These are phyloP conservation scores for Phascolomyces articulosus DNA, from an alignment of 371 early-diverging fungal species.

Conservation along the genomic window DNA sequence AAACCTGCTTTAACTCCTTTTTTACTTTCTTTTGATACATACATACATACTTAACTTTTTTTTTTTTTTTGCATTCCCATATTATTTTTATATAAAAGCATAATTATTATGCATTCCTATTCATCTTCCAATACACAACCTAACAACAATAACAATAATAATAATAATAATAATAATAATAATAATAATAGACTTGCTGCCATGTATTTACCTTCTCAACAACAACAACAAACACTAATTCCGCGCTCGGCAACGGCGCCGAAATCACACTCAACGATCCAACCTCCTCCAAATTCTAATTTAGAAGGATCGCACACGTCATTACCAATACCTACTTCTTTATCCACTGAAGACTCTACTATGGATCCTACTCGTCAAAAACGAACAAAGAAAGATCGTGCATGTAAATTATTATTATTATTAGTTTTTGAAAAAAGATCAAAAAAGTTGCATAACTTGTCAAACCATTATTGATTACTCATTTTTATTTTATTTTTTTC, in stretches of 20 bases:
- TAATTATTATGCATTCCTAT: background rate
- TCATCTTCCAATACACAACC: background rate
- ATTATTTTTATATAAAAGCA: background rate
- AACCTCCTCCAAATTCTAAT: background rate
- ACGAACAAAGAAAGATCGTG: slow-evolving; percentile 14
- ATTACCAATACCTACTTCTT: too few relatives aligned
- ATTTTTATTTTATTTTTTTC: too few relatives aligned
- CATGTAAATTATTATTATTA: slow-evolving; percentile 22
- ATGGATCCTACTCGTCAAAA: slow-evolving; percentile 1
- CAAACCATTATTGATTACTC: too few relatives aligned
- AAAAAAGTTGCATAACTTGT: too few relatives aligned
- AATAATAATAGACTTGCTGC: too few relatives aligned
- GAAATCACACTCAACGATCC: background rate
- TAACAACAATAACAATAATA: background rate
- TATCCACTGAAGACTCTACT: too few relatives aligned
- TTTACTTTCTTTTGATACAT: background rate
- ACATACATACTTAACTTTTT: background rate
- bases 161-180: too few relatives aligned
- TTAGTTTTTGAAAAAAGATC: too few relatives aligned
- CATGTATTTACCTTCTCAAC: background rate
- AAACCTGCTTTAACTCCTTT: background rate
- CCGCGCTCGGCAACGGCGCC: background rate
- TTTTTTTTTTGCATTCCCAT: background rate
- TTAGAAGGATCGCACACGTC: background rate
- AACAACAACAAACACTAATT: background rate